phyloP scores from a whole-genome alignment of 768 basidiomycete genomes.

The Boletus patriciae region DNA sequence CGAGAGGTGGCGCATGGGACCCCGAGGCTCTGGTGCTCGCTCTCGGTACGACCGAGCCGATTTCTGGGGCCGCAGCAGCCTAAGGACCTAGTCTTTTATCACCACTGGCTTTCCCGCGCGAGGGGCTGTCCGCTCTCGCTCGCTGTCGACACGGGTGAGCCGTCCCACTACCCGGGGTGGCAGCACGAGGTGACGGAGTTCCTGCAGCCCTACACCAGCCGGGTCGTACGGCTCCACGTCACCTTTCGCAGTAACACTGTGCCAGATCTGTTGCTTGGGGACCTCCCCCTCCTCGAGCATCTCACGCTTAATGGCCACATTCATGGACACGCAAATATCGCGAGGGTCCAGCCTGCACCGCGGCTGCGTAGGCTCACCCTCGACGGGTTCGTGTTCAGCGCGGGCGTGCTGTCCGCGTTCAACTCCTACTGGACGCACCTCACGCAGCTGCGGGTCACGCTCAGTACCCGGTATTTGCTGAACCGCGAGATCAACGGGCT shows the following conservation, averaged over 20 bases:
- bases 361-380: no score
- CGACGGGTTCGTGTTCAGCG: no score
- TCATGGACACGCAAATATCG: no score
- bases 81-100: conserved; percentile 13
- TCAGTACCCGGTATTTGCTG: no score
- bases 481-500: neutral
- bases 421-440: no score
- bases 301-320: neutral
- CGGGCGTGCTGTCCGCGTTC: no score
- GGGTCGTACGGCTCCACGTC: conserved; percentile 9
- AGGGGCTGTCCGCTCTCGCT: conserved; percentile 21
- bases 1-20: conserved; percentile 38
- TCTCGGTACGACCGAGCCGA: conserved; percentile 24
- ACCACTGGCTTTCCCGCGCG: conserved; percentile 24
- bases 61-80: conserved; percentile 9
- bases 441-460: no score
- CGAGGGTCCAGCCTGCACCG: no score
- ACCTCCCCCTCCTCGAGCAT: conserved; percentile 21
- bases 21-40: conserved; percentile 49
- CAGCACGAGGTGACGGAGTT: conserved; percentile 23
- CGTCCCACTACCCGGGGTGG: conserved; percentile 20
- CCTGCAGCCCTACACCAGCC: conserved; percentile 20
- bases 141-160: conserved; percentile 16
- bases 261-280: conserved; percentile 15
- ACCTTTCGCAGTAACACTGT: conserved; percentile 9